Percentiles rank a stretch among this genome's conserved stretches.
Conservation (phyloP, 345 rosid genomes). For the Gossypium bickii region DNA sequence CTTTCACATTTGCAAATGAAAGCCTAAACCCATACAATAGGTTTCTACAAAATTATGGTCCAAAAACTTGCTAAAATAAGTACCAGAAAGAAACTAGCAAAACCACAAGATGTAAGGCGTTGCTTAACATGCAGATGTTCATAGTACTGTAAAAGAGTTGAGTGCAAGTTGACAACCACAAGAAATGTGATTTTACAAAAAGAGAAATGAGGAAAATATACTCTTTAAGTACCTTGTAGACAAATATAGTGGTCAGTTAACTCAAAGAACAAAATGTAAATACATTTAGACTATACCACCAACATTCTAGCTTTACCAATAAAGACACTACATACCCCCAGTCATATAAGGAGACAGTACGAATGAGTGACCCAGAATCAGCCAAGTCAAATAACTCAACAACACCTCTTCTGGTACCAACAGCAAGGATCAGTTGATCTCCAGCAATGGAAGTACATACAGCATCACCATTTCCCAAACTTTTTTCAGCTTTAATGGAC, state of each 20-base stretch:
- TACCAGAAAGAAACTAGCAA: neutral
- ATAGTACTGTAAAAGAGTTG: neutral
- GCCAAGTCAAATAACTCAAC: constrained; percentile 82
- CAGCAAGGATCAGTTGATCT: constrained; percentile 92
- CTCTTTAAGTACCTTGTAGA: neutral
- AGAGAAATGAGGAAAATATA: neutral
- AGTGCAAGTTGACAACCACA: neutral
- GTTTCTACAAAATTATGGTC: neutral
- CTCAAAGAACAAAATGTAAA: neutral
- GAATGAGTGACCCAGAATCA: constrained; percentile 63
- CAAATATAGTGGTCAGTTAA: neutral
- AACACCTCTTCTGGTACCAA: constrained; percentile 85
- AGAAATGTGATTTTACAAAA: neutral
- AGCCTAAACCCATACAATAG: neutral
- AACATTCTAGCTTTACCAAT: constrained; percentile 6
- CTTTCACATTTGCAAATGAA: neutral
- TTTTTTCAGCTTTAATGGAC: constrained; percentile 61
- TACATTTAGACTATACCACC: constrained; percentile 4
- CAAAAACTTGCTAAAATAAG: neutral
- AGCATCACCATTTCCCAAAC: constrained; percentile 71
- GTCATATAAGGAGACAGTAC: constrained; percentile 78
- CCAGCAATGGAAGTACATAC: constrained; percentile 77
- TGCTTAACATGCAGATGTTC: neutral
- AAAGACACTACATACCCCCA: constrained; percentile 70
- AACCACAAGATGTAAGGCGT: neutral